Conservation (phyloP, 805 yeast species). For the Pichia nanzhaoensis region DNA sequence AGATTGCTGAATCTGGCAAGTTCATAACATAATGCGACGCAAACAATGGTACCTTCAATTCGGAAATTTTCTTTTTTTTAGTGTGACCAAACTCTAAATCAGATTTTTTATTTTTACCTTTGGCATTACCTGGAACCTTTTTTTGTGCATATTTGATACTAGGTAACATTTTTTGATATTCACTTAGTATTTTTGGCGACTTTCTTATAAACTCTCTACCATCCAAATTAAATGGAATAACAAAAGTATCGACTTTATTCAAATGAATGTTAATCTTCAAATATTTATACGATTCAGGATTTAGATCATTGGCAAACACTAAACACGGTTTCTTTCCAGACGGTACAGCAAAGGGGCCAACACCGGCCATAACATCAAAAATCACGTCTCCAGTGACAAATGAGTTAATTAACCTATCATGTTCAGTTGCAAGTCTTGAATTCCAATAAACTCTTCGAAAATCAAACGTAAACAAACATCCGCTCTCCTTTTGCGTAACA, state of each 20-base stretch:
- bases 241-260: constrained; percentile 59
- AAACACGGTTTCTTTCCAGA: constrained; percentile 79
- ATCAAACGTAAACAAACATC: constrained; percentile 80
- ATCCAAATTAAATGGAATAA: constrained; percentile 62
- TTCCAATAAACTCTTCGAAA: constrained; percentile 97
- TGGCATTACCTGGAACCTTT: constrained; percentile 24
- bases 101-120: constrained; percentile 10
- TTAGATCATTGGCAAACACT: constrained; percentile 88
- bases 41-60: constrained; percentile 42
- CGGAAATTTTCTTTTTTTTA: constrained; percentile 24
- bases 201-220: constrained; percentile 73
- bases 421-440: constrained; percentile 90
- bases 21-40: constrained; percentile 86
- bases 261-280: constrained; percentile 54
- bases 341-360: constrained; percentile 96
- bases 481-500: constrained; percentile 84
- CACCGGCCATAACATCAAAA: constrained; percentile 97
- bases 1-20: constrained; percentile 86
- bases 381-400: constrained; percentile 66
- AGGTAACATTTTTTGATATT: constrained; percentile 37
- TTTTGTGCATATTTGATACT: constrained; percentile 33
- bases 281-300: constrained; percentile 77
- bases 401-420: constrained; percentile 62
- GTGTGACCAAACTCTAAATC: constrained; percentile 9
- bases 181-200: constrained; percentile 46